Percentiles rank a stretch among this genome's conserved stretches.
These are phyloP conservation scores for Macrolepiota albuminosa DNA, from an alignment of 768 basidiomycete genomes.

Conservation along the genomic window DNA sequence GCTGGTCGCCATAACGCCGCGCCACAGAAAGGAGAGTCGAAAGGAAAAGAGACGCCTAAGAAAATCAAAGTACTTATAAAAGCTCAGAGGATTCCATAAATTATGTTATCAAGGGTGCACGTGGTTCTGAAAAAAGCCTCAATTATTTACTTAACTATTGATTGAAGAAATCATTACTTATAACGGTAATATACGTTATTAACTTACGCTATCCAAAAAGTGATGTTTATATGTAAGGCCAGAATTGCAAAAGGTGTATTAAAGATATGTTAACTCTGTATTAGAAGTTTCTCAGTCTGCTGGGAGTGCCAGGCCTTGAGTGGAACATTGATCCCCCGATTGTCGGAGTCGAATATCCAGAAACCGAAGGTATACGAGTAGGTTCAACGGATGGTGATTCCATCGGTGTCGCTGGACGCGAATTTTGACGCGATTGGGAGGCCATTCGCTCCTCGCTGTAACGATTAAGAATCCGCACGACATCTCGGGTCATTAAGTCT, in stretches of 20 bases:
- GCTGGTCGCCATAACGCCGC: constrained; percentile 72
- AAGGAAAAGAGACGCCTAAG: neutral
- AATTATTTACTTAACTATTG: neutral
- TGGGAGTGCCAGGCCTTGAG: constrained; percentile 65
- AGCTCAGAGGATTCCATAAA: neutral
- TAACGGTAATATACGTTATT: neutral
- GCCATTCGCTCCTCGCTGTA: constrained; percentile 63
- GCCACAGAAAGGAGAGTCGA: neutral
- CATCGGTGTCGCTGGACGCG: constrained; percentile 64
- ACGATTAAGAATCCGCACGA: constrained; percentile 68
- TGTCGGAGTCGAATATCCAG: constrained; percentile 57
- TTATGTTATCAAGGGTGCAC: neutral
- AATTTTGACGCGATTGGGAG: constrained; percentile 53
- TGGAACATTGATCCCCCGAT: constrained; percentile 36
- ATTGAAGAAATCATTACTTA: neutral
- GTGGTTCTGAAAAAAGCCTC: neutral
- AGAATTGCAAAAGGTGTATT: neutral
- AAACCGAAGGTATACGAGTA: constrained; percentile 34
- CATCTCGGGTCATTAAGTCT: constrained; percentile 65
- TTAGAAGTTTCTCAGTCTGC: constrained; percentile 40
- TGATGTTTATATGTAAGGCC: neutral
- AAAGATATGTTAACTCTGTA: neutral
- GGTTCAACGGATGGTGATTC: constrained; percentile 42
- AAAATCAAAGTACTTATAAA: neutral
- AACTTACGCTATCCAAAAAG: neutral